Evolutionary conservation across 1,139 yeast species (phyloP).

Genomic region (Taiozyma sp.): DNA sequence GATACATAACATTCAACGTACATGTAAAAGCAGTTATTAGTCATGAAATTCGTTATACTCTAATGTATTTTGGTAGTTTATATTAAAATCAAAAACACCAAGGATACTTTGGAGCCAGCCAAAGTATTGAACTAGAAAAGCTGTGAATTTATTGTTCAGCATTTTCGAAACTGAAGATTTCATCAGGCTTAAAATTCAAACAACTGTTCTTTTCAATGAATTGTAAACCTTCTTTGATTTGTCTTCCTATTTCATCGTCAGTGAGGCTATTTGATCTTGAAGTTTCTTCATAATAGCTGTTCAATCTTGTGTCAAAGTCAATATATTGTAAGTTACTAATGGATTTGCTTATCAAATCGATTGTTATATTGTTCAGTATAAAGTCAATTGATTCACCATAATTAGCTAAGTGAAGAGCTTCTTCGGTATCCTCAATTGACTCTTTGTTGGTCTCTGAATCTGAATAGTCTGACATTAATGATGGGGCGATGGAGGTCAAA

Average conservation of each 20-base stretch:
- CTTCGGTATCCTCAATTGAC: slow-evolving; percentile 7
- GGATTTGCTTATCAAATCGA: slow-evolving; percentile 20
- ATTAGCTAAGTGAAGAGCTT: slow-evolving; percentile 16
- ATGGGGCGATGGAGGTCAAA: slow-evolving; percentile 6
- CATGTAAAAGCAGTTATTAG: neutral
- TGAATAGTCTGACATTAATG: slow-evolving; percentile 7
- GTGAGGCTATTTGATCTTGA: neutral
- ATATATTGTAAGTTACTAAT: slow-evolving; percentile 19
- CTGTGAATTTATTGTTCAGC: neutral
- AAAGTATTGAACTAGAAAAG: neutral
- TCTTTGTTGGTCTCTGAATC: slow-evolving; percentile 4
- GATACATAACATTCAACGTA: neutral
- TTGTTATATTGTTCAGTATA: slow-evolving; percentile 16
- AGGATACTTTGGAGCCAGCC: neutral
- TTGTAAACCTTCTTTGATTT: slow-evolving; percentile 5
- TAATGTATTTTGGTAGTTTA: neutral
- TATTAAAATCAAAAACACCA: neutral
- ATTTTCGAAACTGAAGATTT: slow-evolving; percentile 6
- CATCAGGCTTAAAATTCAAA: slow-evolving; percentile 8
- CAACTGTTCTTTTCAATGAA: slow-evolving; percentile 1
- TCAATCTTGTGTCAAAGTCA: slow-evolving; percentile 12
- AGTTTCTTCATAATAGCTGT: neutral
- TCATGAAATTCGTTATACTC: neutral
- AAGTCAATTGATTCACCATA: slow-evolving; percentile 20
- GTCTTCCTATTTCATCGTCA: neutral